Evolutionary conservation across 192 early-diverging fungal genomes (phyloP).

Genomic region (Neocallimastix lanati): DNA sequence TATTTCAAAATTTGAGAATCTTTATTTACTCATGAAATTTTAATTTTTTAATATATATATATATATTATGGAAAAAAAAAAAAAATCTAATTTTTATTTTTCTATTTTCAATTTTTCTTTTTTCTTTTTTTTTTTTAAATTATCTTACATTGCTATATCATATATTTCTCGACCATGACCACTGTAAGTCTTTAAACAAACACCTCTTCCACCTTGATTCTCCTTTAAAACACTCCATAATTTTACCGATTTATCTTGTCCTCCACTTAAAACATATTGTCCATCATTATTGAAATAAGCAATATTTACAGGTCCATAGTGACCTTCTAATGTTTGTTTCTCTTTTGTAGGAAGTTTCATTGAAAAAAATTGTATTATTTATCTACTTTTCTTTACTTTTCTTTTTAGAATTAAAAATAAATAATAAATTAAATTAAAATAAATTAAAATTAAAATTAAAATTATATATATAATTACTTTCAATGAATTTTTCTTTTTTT

Average conservation of each 20-base stretch:
- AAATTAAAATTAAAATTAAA: too few relatives aligned
- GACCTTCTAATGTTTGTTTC: slow-evolving; percentile 25
- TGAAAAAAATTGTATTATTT: too few relatives aligned
- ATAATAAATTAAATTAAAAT: too few relatives aligned
- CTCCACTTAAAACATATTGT: slow-evolving; percentile 66
- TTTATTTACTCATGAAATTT: too few relatives aligned
- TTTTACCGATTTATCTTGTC: slow-evolving; percentile 48
- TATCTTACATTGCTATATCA: slow-evolving; percentile 40
- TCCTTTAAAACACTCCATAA: slow-evolving; percentile 34
- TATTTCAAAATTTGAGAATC: too few relatives aligned
- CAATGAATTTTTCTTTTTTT: too few relatives aligned
- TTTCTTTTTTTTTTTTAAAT: neutral
- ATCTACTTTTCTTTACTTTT: neutral
- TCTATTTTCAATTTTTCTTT: too few relatives aligned
- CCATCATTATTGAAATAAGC: slow-evolving; percentile 50
- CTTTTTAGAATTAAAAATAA: neutral
- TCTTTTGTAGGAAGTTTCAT: slow-evolving; percentile 6
- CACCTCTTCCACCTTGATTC: slow-evolving; percentile 35
- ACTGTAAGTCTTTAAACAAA: slow-evolving; percentile 53
- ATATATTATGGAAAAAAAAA: too few relatives aligned
- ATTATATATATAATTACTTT: too few relatives aligned
- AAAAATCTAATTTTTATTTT: too few relatives aligned
- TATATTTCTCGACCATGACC: slow-evolving; percentile 77
- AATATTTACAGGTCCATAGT: slow-evolving; percentile 50
- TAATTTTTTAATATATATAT: too few relatives aligned